Percentiles rank a stretch among this genome's conserved stretches.
phyloP scores from a whole-genome alignment of 2,329 filamentous ascomycete species.

The Beauveria varroae region DNA sequence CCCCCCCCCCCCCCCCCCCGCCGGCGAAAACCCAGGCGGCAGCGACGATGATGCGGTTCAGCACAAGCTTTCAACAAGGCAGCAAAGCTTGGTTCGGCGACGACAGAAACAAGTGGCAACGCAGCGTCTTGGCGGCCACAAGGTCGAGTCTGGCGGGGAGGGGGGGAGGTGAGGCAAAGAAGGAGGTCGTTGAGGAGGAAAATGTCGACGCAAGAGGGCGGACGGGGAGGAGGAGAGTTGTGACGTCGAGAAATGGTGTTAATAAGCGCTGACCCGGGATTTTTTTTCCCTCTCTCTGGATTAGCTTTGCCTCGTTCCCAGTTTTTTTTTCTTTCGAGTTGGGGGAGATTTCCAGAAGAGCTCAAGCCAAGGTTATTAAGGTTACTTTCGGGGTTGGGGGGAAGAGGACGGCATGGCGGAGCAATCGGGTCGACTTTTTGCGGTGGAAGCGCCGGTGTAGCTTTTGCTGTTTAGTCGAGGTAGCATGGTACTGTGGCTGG shows the following conservation, averaged over 20 bases:
- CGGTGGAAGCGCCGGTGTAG: not conserved
- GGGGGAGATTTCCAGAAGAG: not conserved
- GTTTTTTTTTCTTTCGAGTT: not conserved
- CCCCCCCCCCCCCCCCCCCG: too few relatives aligned
- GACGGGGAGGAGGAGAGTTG: not conserved
- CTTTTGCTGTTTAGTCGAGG: not conserved
- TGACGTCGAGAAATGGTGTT: constrained; percentile 2
- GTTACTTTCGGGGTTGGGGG: not conserved
- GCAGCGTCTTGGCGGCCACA: not conserved
- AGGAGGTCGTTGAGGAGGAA: not conserved
- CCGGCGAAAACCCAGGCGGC: constrained; percentile 2
- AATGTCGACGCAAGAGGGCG: not conserved
- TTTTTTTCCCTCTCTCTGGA: not conserved
- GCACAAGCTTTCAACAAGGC: not conserved
- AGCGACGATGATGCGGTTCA: not conserved
- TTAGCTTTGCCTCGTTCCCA: not conserved
- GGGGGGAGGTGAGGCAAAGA: not conserved
- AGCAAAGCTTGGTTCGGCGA: not conserved
- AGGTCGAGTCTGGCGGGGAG: not conserved
- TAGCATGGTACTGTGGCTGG: not conserved
- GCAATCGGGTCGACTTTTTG: constrained; percentile 5
- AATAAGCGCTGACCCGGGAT: not conserved
- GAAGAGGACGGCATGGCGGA: not conserved
- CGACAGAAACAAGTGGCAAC: not conserved
- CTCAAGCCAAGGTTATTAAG: not conserved